phyloP scores from a whole-genome alignment of 2,329 filamentous ascomycete species.

The Aurifilum marmelostoma region DNA sequence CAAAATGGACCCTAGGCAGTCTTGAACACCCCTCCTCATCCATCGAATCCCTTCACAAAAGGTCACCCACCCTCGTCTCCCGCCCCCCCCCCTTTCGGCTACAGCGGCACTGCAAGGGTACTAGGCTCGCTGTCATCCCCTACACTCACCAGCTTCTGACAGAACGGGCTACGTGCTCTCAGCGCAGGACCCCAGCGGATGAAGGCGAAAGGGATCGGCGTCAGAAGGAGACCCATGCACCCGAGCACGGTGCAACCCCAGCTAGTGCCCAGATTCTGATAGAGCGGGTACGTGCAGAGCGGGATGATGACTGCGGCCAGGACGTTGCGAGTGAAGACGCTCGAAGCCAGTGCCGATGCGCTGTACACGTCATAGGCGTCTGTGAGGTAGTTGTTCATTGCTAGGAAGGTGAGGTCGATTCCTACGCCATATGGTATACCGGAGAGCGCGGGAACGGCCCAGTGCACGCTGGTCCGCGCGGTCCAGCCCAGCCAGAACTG shows the following conservation, averaged over 20 bases:
- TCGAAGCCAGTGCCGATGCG: constrained; percentile 56
- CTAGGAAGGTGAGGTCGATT: constrained; percentile 65
- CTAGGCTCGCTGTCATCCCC: background rate
- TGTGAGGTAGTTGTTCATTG: constrained; percentile 62
- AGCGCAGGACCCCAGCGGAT: background rate
- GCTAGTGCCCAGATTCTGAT: constrained; percentile 47
- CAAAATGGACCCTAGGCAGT: too few relatives aligned
- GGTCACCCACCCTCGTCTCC: too few relatives aligned
- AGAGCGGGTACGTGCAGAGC: constrained; percentile 56
- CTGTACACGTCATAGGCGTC: constrained; percentile 69
- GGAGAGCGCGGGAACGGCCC: constrained; percentile 60
- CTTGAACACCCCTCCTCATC: too few relatives aligned
- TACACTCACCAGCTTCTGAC: constrained; percentile 1
- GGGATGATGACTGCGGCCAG: constrained; percentile 57
- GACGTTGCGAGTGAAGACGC: constrained; percentile 51
- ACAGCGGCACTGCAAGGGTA: too few relatives aligned
- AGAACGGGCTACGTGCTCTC: background rate
- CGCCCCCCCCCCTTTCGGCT: too few relatives aligned
- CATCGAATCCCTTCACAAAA: too few relatives aligned
- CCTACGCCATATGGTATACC: constrained; percentile 64
- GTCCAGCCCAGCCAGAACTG: constrained; percentile 67
- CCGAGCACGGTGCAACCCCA: constrained; percentile 55
- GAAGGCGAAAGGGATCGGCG: constrained; percentile 54
- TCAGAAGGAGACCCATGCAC: constrained; percentile 53
- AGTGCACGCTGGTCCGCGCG: constrained; percentile 50